Evolutionary conservation across 2,329 filamentous ascomycete genomes (phyloP).

Genomic region (Aspergillus sp.): DNA sequence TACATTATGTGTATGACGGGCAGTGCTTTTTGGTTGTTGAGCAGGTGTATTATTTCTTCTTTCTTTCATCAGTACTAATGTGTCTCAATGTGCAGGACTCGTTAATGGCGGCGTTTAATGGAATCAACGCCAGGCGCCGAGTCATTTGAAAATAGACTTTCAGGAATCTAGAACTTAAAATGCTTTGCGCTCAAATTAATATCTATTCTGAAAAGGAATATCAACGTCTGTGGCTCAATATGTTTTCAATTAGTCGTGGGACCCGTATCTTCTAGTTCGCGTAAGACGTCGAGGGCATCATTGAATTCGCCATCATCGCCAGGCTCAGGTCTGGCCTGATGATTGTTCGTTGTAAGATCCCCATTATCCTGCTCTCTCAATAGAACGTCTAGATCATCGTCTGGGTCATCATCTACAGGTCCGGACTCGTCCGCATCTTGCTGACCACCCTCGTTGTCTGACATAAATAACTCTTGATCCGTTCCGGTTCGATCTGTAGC

Average conservation of each 20-base stretch:
- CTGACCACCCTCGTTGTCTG: constrained; percentile 11
- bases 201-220: no score
- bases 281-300: constrained; percentile 62
- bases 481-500: neutral
- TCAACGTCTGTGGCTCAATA: no score
- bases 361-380: constrained; percentile 41
- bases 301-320: constrained; percentile 39
- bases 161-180: no score
- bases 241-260: neutral
- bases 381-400: constrained; percentile 48
- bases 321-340: neutral
- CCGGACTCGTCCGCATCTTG: constrained; percentile 9
- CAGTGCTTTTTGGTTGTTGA: neutral
- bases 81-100: neutral
- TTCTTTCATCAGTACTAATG: neutral
- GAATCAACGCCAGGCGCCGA: no score
- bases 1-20: neutral
- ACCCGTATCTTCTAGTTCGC: constrained; percentile 18
- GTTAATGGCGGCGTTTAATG: no score
- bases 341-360: constrained; percentile 1
- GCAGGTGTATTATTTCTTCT: neutral
- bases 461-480: constrained; percentile 22
- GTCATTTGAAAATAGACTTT: no score
- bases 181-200: no score
- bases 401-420: constrained; percentile 43